These are phyloP conservation scores for Trichomonascaceae sp. DNA, from an alignment of 1,139 yeast species.

Conservation along the genomic window DNA sequence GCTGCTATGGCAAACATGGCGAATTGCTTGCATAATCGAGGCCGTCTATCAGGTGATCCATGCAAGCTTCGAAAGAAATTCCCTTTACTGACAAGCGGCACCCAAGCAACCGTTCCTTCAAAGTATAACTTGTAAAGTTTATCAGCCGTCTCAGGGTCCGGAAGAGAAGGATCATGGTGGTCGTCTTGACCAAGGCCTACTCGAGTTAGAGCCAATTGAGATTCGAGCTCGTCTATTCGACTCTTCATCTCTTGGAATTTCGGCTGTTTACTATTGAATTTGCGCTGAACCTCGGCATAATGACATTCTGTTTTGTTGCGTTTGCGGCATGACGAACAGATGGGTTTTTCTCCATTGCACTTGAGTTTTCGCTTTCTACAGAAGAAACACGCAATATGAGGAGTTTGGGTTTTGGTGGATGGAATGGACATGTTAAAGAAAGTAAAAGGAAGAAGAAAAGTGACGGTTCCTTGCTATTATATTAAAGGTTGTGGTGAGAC, in stretches of 20 bases:
- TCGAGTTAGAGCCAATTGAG: neutral
- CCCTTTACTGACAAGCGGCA: neutral
- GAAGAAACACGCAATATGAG: constrained; percentile 4
- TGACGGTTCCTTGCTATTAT: neutral
- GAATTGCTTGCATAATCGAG: neutral
- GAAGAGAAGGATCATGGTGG: neutral
- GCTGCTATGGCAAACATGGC: neutral
- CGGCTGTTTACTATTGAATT: neutral
- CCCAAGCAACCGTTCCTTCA: neutral
- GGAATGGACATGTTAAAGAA: neutral
- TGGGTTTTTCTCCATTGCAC: constrained; percentile 7
- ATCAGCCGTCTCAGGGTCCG: neutral
- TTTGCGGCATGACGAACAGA: neutral
- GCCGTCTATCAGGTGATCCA: neutral
- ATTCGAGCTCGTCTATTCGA: neutral
- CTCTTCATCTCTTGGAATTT: neutral
- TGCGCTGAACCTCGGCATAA: neutral
- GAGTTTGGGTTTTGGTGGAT: neutral
- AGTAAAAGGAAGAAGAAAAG: too few relatives aligned
- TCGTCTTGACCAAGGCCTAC: neutral
- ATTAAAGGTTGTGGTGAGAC: neutral
- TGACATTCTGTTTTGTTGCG: neutral
- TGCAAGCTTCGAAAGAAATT: neutral
- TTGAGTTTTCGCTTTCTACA: constrained; percentile 10
- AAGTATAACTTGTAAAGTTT: neutral